Evolutionary conservation across 345 rosid species (phyloP).

Genomic region (Raphanus raphanistrum): DNA sequence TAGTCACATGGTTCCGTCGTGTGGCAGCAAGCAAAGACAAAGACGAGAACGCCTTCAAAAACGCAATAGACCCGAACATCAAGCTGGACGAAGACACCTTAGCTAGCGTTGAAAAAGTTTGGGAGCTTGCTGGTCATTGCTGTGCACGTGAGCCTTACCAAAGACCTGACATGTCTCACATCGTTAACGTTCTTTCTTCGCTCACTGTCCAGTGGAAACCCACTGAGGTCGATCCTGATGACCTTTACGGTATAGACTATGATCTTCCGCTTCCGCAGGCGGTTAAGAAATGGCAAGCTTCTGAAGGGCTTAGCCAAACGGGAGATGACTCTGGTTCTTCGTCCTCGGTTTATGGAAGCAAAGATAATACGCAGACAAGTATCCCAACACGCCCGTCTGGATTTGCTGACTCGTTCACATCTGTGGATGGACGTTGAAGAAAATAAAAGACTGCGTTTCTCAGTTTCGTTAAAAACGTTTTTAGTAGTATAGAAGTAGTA

Average conservation of each 20-base stretch:
- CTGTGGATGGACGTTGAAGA: conserved; percentile 74
- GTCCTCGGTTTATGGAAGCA: conserved; percentile 39
- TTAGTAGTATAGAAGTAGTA: conserved; percentile 10
- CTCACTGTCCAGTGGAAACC: conserved; percentile 78
- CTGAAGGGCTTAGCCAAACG: conserved; percentile 54
- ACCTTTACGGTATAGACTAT: conserved; percentile 62
- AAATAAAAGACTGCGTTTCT: not conserved
- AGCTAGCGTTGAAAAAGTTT: conserved; percentile 60
- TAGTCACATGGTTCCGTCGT: conserved; percentile 81
- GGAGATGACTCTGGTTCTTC: conserved; percentile 52
- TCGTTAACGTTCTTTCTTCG: conserved; percentile 76
- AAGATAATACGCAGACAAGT: conserved; percentile 80
- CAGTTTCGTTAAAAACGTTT: not conserved
- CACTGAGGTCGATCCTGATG: conserved; percentile 56
- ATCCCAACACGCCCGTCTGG: conserved; percentile 78
- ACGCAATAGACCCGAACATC: conserved; percentile 59
- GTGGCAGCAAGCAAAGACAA: conserved; percentile 58
- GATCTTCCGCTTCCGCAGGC: conserved; percentile 72
- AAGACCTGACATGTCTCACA: conserved; percentile 86
- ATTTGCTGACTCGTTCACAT: conserved; percentile 82
- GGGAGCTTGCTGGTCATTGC: conserved; percentile 82
- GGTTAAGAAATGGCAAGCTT: conserved; percentile 73
- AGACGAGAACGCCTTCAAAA: conserved; percentile 49
- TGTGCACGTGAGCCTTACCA: conserved; percentile 79
- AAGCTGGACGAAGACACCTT: conserved; percentile 56